phyloP scores from a whole-genome alignment of 192 early-diverging fungal species.

The Podochytrium sp. region DNA sequence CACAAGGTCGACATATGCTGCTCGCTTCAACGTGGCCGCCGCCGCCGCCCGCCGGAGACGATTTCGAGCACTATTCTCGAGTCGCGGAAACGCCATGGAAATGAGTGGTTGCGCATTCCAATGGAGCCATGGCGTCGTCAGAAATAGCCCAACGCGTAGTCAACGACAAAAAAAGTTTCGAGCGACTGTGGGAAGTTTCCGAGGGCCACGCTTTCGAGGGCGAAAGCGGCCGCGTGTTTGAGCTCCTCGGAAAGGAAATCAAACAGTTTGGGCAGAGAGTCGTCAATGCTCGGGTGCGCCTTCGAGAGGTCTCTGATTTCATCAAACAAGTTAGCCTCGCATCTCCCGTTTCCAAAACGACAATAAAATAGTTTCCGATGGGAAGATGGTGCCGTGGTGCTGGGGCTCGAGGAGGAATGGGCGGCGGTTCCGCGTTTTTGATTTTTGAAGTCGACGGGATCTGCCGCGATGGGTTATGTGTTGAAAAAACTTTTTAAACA shows the following conservation, averaged over 20 bases:
- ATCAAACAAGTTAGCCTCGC: constrained; percentile 4
- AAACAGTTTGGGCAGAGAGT: constrained; percentile 69
- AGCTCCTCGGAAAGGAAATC: constrained; percentile 75
- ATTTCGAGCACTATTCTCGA: too few relatives aligned
- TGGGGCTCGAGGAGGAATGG: constrained; percentile 75
- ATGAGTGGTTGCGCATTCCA: too few relatives aligned
- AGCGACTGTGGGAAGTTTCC: constrained; percentile 75
- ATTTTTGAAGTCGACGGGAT: too few relatives aligned
- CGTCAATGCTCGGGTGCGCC: constrained; percentile 55
- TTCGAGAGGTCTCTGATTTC: constrained; percentile 64
- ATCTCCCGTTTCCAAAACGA: neutral
- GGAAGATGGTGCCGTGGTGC: constrained; percentile 80
- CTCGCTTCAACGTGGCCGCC: too few relatives aligned
- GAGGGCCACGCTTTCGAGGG: constrained; percentile 79
- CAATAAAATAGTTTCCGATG: constrained; percentile 57
- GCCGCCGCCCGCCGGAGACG: too few relatives aligned
- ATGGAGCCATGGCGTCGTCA: too few relatives aligned
- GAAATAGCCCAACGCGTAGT: too few relatives aligned
- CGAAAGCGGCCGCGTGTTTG: constrained; percentile 84
- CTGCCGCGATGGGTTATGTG: too few relatives aligned
- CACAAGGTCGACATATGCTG: too few relatives aligned
- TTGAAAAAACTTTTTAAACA: neutral
- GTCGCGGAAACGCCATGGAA: too few relatives aligned
- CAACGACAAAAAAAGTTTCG: too few relatives aligned
- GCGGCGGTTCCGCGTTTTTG: constrained; percentile 56